Evolutionary conservation across 2,329 filamentous ascomycete species (phyloP), one percentile per base, ranked within the genome.

Genomic region (Ceratocystis variospora): DNA sequence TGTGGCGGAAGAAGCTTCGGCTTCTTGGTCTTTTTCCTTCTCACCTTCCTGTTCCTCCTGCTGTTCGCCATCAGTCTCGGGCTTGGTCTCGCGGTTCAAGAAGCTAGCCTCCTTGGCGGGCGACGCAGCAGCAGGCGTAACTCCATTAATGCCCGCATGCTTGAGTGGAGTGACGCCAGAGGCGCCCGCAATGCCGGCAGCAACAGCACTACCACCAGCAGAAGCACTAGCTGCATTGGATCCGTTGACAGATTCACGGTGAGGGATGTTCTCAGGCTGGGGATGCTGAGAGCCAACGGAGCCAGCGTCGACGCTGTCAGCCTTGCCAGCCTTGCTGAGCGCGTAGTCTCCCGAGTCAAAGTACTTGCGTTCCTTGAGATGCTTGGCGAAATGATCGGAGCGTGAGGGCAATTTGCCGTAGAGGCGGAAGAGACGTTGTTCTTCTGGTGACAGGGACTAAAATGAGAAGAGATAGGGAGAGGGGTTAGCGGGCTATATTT

Each of bases 291-390:
- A 92, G 73, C 94, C 94, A 73, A 99, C 90, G 73, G 88, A 88
- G 74, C 93, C 96, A 68, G 96, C 90, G 74, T 95, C 93, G 73
- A 94, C 88, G 74, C 94, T 89, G 73, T 92, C 89, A 76, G 90
- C 91, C 80, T 97, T 97, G 77, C 94, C 94, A 68, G 94, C 94
- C 81, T 96, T 96, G 77, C 89, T 93, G 79, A 96, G 89, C 74
- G 92, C 92, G 73, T 96, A 96, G 79, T 96, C 91, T 74, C 91
- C 92, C 68, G 89, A 94, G 80, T 96, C 91, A 77, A 96, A 96
- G 80, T 96, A 96, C 80, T 96, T 99, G 80, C 94, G 92, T 77
- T 97, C 94, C 83, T 96, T 96, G 75, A 97, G 85, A 76, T 97
- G 96, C 81, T 97, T 97, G 81, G 95, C 91, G 72, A 97, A 87